Percentiles rank a stretch among this genome's conserved stretches.
Evolutionary conservation across 768 basidiomycete species (phyloP).

Genomic region (Kwoniella shandongensis): DNA sequence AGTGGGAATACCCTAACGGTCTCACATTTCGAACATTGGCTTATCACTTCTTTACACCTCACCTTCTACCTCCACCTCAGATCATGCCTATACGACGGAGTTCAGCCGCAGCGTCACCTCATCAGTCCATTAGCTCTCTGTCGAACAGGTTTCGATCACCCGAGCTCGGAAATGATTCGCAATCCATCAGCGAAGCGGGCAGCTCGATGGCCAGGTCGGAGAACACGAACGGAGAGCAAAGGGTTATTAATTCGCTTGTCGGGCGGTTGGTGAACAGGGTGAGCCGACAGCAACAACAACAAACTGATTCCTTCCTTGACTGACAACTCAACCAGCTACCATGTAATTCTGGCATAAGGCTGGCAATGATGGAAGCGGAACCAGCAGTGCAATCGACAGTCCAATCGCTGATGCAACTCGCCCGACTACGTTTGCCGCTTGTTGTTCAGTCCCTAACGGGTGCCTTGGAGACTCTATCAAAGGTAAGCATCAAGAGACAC

Average conservation of each 20-base stretch:
- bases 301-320: neutral
- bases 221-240: constrained; percentile 59
- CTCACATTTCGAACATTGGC: no score
- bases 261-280: constrained; percentile 80
- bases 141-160: constrained; percentile 9
- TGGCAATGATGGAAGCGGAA: constrained; percentile 75
- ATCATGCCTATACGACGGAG: constrained; percentile 18
- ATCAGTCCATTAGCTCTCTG: constrained; percentile 20
- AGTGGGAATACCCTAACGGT: no score
- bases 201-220: constrained; percentile 19
- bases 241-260: constrained; percentile 75
- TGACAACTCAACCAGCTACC: constrained; percentile 84
- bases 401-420: constrained; percentile 74
- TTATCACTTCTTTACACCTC: no score
- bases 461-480: constrained; percentile 72
- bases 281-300: constrained; percentile 15
- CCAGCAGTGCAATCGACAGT: constrained; percentile 72
- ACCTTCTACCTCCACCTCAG: no score
- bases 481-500: constrained; percentile 57
- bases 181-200: constrained; percentile 14
- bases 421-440: constrained; percentile 72
- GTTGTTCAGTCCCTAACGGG: constrained; percentile 77
- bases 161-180: neutral
- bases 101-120: constrained; percentile 12
- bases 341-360: constrained; percentile 71